Evolutionary conservation across 345 rosid genomes (phyloP).

Genomic region (Orychophragmus violaceus): DNA sequence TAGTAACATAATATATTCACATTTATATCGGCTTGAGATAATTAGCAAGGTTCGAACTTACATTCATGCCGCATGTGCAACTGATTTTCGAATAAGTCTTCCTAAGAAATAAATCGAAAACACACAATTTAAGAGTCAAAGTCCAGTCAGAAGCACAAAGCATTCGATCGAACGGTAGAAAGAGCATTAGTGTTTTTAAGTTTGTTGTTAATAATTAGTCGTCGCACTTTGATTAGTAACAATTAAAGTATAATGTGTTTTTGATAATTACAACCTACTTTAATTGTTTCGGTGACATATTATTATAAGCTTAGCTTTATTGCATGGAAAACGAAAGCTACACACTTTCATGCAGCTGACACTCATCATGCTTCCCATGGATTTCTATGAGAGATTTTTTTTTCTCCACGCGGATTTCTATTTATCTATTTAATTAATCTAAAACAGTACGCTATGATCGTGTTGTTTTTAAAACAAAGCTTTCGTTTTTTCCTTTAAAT

Average conservation of each 20-base stretch:
- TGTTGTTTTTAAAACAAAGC: not conserved
- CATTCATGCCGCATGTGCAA: not conserved
- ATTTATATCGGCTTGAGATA: too few relatives aligned
- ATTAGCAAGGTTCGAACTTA: not conserved
- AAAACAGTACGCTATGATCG: not conserved
- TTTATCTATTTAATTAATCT: constrained; percentile 10
- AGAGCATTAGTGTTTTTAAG: not conserved
- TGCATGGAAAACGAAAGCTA: constrained; percentile 28
- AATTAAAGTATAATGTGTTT: not conserved
- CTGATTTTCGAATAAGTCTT: not conserved
- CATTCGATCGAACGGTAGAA: not conserved
- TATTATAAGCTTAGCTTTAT: constrained; percentile 5
- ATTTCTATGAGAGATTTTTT: constrained; percentile 20
- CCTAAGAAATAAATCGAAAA: not conserved
- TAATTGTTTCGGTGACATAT: constrained; percentile 6
- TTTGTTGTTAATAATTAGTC: not conserved
- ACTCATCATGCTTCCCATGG: constrained; percentile 31
- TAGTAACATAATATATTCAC: too few relatives aligned
- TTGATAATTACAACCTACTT: constrained; percentile 12
- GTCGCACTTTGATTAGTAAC: not conserved
- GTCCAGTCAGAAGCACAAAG: not conserved
- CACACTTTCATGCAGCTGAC: constrained; percentile 33
- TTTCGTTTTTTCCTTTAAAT: not conserved
- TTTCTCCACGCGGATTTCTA: constrained; percentile 21
- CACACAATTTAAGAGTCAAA: not conserved